Evolutionary conservation across 1,139 yeast species (phyloP).

Genomic region (Candida albicans): DNA sequence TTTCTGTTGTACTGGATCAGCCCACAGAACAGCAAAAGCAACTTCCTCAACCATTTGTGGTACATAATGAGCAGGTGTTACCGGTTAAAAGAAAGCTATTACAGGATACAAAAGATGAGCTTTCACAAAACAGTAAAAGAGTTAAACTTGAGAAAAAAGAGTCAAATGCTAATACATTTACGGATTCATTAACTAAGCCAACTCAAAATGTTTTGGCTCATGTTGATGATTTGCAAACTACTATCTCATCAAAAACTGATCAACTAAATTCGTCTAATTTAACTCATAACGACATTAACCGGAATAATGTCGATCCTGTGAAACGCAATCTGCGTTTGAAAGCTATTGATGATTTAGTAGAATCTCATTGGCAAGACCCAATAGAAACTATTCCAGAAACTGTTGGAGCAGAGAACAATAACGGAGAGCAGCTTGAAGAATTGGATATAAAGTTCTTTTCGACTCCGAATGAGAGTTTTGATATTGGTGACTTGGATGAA

Average conservation of each 20-base stretch:
- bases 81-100: slow-evolving; percentile 1
- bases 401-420: slow-evolving; percentile 16
- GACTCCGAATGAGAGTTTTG: slow-evolving; percentile 15
- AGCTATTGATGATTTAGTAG: slow-evolving; percentile 10
- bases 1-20: slow-evolving; percentile 20
- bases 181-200: slow-evolving; percentile 13
- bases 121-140: slow-evolving; percentile 1
- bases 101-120: slow-evolving; percentile 1
- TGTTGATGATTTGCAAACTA: slow-evolving; percentile 12
- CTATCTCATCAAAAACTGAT: slow-evolving; percentile 22
- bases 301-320: slow-evolving; percentile 35
- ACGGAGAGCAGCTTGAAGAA: slow-evolving; percentile 21
- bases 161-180: slow-evolving; percentile 10
- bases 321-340: slow-evolving; percentile 11
- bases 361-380: slow-evolving; percentile 12
- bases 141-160: neutral
- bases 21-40: slow-evolving; percentile 2
- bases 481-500: slow-evolving; percentile 15
- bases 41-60: slow-evolving; percentile 1
- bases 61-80: neutral
- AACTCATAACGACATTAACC: slow-evolving; percentile 16
- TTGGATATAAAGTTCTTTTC: slow-evolving; percentile 27
- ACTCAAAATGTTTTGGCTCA: slow-evolving; percentile 3
- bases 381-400: slow-evolving; percentile 12
- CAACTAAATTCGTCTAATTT: slow-evolving; percentile 25